These are phyloP conservation scores for Beauveria sp. DNA, from an alignment of 2,329 filamentous ascomycete species.

Conservation along the genomic window DNA sequence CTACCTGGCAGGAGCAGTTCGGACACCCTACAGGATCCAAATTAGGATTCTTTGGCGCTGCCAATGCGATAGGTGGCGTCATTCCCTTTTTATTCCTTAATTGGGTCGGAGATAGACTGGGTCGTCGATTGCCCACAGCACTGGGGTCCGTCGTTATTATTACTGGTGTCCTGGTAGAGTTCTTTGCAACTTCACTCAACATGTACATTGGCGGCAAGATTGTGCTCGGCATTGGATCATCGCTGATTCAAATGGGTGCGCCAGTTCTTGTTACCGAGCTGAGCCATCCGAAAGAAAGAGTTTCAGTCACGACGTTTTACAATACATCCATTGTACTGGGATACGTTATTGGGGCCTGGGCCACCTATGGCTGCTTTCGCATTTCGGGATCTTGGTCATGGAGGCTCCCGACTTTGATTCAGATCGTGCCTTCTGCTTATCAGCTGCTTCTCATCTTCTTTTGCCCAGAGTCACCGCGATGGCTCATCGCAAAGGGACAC, in stretches of 20 bases:
- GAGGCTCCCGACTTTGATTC: slow-evolving; percentile 45
- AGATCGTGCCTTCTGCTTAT: slow-evolving; percentile 35
- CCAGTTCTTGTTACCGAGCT: slow-evolving; percentile 36
- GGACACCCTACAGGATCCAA: slow-evolving; percentile 29
- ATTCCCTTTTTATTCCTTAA: slow-evolving; percentile 28
- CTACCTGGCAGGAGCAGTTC: slow-evolving; percentile 30
- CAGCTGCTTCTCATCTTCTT: slow-evolving; percentile 39
- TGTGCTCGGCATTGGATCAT: slow-evolving; percentile 28
- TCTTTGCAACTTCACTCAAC: slow-evolving; percentile 26
- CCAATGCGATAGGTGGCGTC: slow-evolving; percentile 32
- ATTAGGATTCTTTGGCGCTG: slow-evolving; percentile 31
- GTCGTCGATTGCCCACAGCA: slow-evolving; percentile 26
- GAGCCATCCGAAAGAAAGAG: slow-evolving; percentile 32
- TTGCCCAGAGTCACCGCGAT: slow-evolving; percentile 54
- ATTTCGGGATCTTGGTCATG: slow-evolving; percentile 35
- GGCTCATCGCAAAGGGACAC: slow-evolving; percentile 44
- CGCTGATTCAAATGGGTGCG: slow-evolving; percentile 33
- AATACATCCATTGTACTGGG: slow-evolving; percentile 34
- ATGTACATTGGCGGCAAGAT: slow-evolving; percentile 33
- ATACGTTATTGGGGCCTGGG: slow-evolving; percentile 30
- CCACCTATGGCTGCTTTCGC: slow-evolving; percentile 25
- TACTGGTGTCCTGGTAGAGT: slow-evolving; percentile 27
- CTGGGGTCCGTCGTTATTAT: slow-evolving; percentile 33
- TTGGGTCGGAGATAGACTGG: slow-evolving; percentile 28
- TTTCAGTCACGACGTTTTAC: slow-evolving; percentile 30